Evolutionary conservation across 2,329 filamentous ascomycete species (phyloP).

Genomic region (Phialophora macrospora): DNA sequence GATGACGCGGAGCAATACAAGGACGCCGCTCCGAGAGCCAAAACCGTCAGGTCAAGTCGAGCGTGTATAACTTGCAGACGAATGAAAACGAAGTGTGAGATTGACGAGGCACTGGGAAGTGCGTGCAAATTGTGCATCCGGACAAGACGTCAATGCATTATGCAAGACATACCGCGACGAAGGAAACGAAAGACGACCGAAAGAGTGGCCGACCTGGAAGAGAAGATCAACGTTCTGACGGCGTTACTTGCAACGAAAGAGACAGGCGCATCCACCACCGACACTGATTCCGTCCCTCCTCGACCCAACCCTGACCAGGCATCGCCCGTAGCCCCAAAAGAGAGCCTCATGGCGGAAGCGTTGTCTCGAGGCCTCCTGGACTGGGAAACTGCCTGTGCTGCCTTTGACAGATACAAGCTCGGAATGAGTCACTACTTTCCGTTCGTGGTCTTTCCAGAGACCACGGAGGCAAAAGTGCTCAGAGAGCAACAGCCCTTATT

Average conservation of each 20-base stretch:
- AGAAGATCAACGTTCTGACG: slow-evolving; percentile 86
- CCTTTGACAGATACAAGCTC: slow-evolving; percentile 62
- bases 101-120: slow-evolving; percentile 65
- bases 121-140: slow-evolving; percentile 78
- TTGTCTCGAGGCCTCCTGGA: slow-evolving; percentile 58
- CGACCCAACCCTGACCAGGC: neutral
- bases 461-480: slow-evolving; percentile 58
- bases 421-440: slow-evolving; percentile 62
- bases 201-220: slow-evolving; percentile 84
- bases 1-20: slow-evolving; percentile 29
- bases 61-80: slow-evolving; percentile 77
- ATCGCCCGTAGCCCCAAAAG: slow-evolving; percentile 1
- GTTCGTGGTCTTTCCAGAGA: slow-evolving; percentile 60
- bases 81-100: slow-evolving; percentile 85
- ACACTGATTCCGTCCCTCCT: neutral
- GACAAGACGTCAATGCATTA: slow-evolving; percentile 73
- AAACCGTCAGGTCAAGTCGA: slow-evolving; percentile 45
- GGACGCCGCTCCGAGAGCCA: slow-evolving; percentile 7
- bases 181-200: slow-evolving; percentile 89
- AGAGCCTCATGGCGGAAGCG: slow-evolving; percentile 49
- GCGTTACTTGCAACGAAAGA: slow-evolving; percentile 70
- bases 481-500: slow-evolving; percentile 63
- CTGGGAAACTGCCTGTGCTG: slow-evolving; percentile 55
- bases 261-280: slow-evolving; percentile 1
- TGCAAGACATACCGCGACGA: slow-evolving; percentile 74